Conservation (phyloP, 805 yeast species). For the Ogataea glucozyma region DNA sequence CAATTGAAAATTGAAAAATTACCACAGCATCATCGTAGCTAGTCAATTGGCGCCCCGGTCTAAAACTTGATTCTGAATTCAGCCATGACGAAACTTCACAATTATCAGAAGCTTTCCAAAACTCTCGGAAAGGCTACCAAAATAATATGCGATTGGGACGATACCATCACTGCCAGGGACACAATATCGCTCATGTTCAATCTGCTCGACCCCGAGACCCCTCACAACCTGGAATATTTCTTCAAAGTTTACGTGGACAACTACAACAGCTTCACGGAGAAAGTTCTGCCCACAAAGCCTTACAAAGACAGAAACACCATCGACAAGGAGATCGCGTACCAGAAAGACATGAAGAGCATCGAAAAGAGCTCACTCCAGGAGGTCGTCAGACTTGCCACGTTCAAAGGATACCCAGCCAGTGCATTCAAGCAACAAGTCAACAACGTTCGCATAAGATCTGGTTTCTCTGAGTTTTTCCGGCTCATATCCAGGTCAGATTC, state of each 20-base stretch:
- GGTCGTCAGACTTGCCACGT: constrained; percentile 39
- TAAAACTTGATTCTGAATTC: background rate
- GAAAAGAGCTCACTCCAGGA: constrained; percentile 52
- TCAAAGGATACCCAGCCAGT: constrained; percentile 40
- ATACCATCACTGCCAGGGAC: constrained; percentile 57
- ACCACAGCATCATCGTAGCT: no score
- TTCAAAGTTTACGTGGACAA: constrained; percentile 42
- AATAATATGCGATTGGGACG: constrained; percentile 65
- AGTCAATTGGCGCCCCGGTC: no score
- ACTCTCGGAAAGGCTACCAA: constrained; percentile 13
- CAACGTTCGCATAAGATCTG: constrained; percentile 40
- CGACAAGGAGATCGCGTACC: constrained; percentile 46
- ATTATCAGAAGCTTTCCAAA: constrained; percentile 17
- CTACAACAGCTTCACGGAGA: constrained; percentile 33
- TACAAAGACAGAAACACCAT: constrained; percentile 37
- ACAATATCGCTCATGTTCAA: constrained; percentile 54
- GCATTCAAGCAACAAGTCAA: constrained; percentile 39
- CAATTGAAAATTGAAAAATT: background rate
- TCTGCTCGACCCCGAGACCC: constrained; percentile 43
- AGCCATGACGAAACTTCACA: constrained; percentile 19
- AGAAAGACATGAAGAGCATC: constrained; percentile 43
- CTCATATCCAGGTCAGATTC: constrained; percentile 3
- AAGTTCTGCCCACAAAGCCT: constrained; percentile 20
- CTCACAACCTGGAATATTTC: constrained; percentile 45
- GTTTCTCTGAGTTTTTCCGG: constrained; percentile 38